Evolutionary conservation across 2,329 filamentous ascomycete species (phyloP).

Genomic region (Lecanoromycetidae sp.): DNA sequence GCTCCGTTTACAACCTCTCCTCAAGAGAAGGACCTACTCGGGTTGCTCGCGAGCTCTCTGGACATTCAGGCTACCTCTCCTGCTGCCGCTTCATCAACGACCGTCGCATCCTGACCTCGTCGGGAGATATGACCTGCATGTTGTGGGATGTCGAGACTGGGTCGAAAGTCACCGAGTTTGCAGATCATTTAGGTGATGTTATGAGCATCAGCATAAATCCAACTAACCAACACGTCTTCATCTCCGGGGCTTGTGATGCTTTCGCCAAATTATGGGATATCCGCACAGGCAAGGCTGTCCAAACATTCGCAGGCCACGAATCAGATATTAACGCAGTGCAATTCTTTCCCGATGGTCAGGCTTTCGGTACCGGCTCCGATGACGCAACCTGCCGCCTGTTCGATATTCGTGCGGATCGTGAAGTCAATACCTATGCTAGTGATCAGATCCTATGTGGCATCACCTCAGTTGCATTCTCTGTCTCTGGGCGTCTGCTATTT

Average conservation of each 20-base stretch:
- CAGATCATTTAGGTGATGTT: constrained; percentile 94
- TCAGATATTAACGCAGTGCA: constrained; percentile 99
- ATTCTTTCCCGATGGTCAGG: constrained; percentile 98
- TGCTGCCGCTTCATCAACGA: constrained; percentile 99
- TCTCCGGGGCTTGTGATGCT: constrained; percentile 96
- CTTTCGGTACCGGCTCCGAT: constrained; percentile 94
- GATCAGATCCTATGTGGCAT: constrained; percentile 96
- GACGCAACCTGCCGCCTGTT: constrained; percentile 96
- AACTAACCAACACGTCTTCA: constrained; percentile 97
- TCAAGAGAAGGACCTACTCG: constrained; percentile 94
- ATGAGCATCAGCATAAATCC: constrained; percentile 99
- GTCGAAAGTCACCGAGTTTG: constrained; percentile 93
- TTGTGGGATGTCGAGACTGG: constrained; percentile 99
- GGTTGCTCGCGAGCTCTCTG: constrained; percentile 87
- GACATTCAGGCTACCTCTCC: constrained; percentile 91
- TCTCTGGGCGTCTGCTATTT: constrained; percentile 88
- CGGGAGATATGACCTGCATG: constrained; percentile 99
- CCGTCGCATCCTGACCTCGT: constrained; percentile 92
- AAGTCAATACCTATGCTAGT: constrained; percentile 61
- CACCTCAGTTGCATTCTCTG: constrained; percentile 94
- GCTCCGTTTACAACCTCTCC: constrained; percentile 98
- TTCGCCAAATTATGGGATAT: constrained; percentile 99
- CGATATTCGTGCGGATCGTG: constrained; percentile 89
- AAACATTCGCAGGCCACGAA: constrained; percentile 96
- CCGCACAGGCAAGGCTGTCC: constrained; percentile 91